Evolutionary conservation across 2,329 filamentous ascomycete species (phyloP).

Genomic region (Lachnellula cervina): DNA sequence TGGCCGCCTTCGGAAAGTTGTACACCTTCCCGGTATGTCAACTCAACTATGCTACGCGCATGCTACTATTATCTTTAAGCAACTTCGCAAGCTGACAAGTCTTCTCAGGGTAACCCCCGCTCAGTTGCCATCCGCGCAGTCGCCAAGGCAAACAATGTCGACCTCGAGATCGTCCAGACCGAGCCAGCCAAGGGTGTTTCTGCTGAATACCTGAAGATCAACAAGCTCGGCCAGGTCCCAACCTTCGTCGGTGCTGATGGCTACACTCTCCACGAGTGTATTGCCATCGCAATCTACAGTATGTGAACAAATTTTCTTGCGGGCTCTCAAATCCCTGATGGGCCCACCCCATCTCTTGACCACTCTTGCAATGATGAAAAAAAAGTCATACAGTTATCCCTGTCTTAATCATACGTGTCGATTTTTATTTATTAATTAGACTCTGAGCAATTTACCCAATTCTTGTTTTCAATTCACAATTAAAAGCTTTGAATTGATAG

Average conservation of each 20-base stretch:
- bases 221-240: slow-evolving; percentile 85
- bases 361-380: slow-evolving; percentile 34
- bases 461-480: slow-evolving; percentile 9
- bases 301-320: slow-evolving; percentile 43
- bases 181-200: slow-evolving; percentile 59
- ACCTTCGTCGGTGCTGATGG: slow-evolving; percentile 91
- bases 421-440: slow-evolving; percentile 66
- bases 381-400: slow-evolving; percentile 90
- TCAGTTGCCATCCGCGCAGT: slow-evolving; percentile 84
- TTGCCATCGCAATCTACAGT: slow-evolving; percentile 98
- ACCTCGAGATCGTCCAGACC: slow-evolving; percentile 77
- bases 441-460: slow-evolving; percentile 56
- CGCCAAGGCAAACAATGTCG: slow-evolving; percentile 95
- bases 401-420: slow-evolving; percentile 93
- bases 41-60: not conserved
- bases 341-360: slow-evolving; percentile 2
- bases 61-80: not conserved
- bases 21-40: slow-evolving; percentile 72
- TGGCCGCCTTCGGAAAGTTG: slow-evolving; percentile 96
- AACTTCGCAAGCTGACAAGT: slow-evolving; percentile 13
- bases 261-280: slow-evolving; percentile 80
- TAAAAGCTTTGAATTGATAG: slow-evolving; percentile 8
- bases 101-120: slow-evolving; percentile 75
- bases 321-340: slow-evolving; percentile 1
- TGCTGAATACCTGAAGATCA: slow-evolving; percentile 77